Conservation (phyloP, 805 yeast genomes). For the Ogataea philodendri region DNA sequence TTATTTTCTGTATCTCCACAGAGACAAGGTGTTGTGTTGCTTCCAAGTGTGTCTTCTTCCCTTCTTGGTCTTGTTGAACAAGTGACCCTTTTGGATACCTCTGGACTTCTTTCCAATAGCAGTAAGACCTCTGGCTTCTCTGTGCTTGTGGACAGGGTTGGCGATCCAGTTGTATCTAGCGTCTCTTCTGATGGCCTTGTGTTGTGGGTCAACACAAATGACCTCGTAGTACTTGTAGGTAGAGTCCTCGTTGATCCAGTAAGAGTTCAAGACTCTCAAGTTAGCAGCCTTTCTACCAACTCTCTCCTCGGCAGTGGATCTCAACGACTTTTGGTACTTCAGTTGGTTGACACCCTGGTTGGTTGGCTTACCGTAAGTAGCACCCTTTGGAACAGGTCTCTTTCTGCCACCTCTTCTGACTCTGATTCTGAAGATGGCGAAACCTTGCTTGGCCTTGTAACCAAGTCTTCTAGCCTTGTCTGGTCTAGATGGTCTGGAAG, state of each 20-base stretch:
- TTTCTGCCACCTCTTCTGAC: conserved; percentile 99
- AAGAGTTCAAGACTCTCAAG: conserved; percentile 98
- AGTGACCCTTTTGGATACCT: conserved; percentile 99
- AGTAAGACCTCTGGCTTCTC: conserved; percentile 99
- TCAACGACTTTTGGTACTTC: conserved; percentile 97
- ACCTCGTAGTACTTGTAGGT: conserved; percentile 99
- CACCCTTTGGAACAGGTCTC: conserved; percentile 99
- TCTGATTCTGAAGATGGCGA: conserved; percentile 96
- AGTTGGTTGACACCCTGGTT: conserved; percentile 99
- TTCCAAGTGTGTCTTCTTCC: conserved; percentile 99
- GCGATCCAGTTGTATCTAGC: conserved; percentile 99
- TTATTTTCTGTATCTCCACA: conserved; percentile 99
- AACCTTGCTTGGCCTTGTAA: conserved; percentile 99
- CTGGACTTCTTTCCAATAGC: conserved; percentile 98
- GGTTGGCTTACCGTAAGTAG: conserved; percentile 99
- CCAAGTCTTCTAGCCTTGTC: conserved; percentile 99
- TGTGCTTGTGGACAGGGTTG: conserved; percentile 99
- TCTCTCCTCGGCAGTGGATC: conserved; percentile 99
- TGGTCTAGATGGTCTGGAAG: conserved; percentile 98
- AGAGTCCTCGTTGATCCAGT: conserved; percentile 99
- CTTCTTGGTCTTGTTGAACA: conserved; percentile 95
- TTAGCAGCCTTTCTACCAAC: conserved; percentile 98
- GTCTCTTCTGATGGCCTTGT: conserved; percentile 98
- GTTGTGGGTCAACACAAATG: conserved; percentile 94
- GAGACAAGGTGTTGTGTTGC: conserved; percentile 95